Evolutionary conservation across 306 rosid species (phyloP).

Genomic region (Spatholobus suberectus): DNA sequence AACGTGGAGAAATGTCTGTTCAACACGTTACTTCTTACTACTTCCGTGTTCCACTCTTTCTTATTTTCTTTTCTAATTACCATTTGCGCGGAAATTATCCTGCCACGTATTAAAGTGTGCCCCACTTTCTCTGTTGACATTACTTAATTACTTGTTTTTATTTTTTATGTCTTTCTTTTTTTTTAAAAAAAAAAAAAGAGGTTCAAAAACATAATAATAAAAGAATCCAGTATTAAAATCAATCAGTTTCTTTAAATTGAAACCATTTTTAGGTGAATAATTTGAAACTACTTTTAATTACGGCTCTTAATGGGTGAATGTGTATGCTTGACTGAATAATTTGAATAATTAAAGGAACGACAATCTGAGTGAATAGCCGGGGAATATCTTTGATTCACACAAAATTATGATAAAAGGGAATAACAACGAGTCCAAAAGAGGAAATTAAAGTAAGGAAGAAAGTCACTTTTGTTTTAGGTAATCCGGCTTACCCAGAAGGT

Average conservation of each 20-base stretch:
- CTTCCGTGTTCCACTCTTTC: slow-evolving; percentile 12
- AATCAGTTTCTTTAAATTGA: neutral
- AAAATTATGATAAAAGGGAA: neutral
- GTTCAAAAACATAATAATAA: neutral
- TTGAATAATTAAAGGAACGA: neutral
- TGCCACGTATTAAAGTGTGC: neutral
- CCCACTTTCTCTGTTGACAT: neutral
- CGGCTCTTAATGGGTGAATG: neutral
- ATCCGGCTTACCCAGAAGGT: neutral
- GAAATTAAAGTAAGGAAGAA: neutral
- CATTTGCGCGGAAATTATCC: neutral
- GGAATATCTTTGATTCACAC: neutral
- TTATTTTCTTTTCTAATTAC: neutral
- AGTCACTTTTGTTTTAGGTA: neutral
- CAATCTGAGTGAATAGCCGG: neutral
- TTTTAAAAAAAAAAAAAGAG: too few relatives aligned
- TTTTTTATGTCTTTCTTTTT: neutral
- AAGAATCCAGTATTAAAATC: neutral
- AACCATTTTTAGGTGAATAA: too few relatives aligned
- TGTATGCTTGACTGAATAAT: neutral
- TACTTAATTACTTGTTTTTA: too few relatives aligned
- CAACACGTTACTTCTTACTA: slow-evolving; percentile 46
- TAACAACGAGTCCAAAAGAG: neutral
- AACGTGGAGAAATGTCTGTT: slow-evolving; percentile 44
- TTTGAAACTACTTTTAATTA: neutral